Evolutionary conservation across 2,329 filamentous ascomycete genomes (phyloP), one percentile per base, ranked within the genome.

Genomic region (Phialemonium atrogriseum): DNA sequence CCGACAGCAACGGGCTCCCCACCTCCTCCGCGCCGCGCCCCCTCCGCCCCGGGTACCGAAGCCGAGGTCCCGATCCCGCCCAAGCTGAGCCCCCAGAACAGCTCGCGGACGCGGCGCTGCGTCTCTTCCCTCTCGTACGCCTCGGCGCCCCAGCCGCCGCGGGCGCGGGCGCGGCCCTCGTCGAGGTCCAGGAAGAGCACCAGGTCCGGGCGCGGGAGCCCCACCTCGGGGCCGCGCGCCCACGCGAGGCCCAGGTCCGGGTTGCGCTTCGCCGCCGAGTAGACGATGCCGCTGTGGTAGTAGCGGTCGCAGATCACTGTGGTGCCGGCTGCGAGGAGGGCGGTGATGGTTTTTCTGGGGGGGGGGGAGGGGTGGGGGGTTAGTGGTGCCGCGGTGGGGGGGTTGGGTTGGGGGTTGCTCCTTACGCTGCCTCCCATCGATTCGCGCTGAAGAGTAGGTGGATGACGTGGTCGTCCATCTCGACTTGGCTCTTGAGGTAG

Each of bases 201-300:
- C 8, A 88, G 53, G 60, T 98, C 91, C 0, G 91, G 89, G 5
- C 82, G 73, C 2, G 91, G 89, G 1, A 98, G 69, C 1, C 89
- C 89, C 10, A 84, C 70, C 47, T 96, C 91, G 1, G 88, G 85
- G 11, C 77, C 70, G 44, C 84, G 78, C 7, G 86, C 87, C 88
- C 91, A 98, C 1, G 70, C 59, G 0, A 95, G 64, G 0, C 71
- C 63, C 10, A 95, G 68, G 2, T 64, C 56, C 0, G 79, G 73
- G 44, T 84, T 85, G 26, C 75, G 67, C 53, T 96, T 96, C 4
- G 91, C 89, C 1, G 86, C 85, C 15, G 80, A 86, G 62, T 96
- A 98, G 30, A 95, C 86, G 35, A 88, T 84, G 33, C 91, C 91
- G 13, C 84, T 91, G 64, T 94, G 89, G 54, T 93, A 94, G 62